Evolutionary conservation across 2,329 filamentous ascomycete species (phyloP).

Genomic region (Aspergillus arachidicola): DNA sequence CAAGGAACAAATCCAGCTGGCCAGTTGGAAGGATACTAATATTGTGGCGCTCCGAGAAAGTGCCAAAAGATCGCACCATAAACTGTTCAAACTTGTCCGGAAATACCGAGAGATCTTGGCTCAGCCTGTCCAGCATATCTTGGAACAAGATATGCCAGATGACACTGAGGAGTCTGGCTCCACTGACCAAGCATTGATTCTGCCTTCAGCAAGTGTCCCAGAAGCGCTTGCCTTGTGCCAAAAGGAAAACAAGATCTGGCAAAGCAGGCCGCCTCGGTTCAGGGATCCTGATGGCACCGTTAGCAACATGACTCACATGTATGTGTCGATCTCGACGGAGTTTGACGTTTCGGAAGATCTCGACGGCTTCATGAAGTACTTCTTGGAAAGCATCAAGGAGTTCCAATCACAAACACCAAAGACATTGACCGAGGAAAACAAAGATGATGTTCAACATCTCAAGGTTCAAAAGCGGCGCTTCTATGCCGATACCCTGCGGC

Average conservation of each 20-base stretch:
- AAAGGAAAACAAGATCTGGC: slow-evolving; percentile 35
- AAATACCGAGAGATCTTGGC: slow-evolving; percentile 83
- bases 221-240: slow-evolving; percentile 38
- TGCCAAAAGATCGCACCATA: slow-evolving; percentile 84
- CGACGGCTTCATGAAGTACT: slow-evolving; percentile 67
- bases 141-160: slow-evolving; percentile 37
- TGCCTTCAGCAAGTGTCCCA: slow-evolving; percentile 27
- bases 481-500: slow-evolving; percentile 83
- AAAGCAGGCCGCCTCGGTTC: slow-evolving; percentile 63
- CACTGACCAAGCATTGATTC: slow-evolving; percentile 12
- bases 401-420: slow-evolving; percentile 82
- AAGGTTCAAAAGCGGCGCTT: slow-evolving; percentile 88
- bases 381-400: slow-evolving; percentile 69
- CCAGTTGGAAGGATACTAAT: slow-evolving; percentile 98
- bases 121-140: slow-evolving; percentile 70
- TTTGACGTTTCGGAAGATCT: slow-evolving; percentile 64
- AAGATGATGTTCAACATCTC: slow-evolving; percentile 79
- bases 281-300: slow-evolving; percentile 70
- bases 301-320: slow-evolving; percentile 71
- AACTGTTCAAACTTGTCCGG: slow-evolving; percentile 85
- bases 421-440: slow-evolving; percentile 83
- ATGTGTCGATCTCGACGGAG: slow-evolving; percentile 53
- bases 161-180: slow-evolving; percentile 34
- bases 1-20: slow-evolving; percentile 87
- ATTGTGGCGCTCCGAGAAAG: slow-evolving; percentile 87